phyloP scores from a whole-genome alignment of 1,284 basidiomycete species.

The Sparassis latifolia region DNA sequence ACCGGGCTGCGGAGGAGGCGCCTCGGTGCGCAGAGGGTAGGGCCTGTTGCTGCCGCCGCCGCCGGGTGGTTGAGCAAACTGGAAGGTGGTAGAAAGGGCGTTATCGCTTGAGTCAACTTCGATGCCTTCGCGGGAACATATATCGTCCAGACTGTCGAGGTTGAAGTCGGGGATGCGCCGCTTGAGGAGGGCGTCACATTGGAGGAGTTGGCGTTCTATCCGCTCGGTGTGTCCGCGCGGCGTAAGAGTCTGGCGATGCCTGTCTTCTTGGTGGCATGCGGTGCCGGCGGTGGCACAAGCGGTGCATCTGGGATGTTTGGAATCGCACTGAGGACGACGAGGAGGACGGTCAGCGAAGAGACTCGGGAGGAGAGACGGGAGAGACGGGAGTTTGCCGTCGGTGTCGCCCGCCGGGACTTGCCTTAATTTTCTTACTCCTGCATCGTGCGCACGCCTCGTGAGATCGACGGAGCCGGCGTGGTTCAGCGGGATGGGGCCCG shows the following conservation, averaged over 20 bases:
- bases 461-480: constrained; percentile 72
- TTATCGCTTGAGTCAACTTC: constrained; percentile 36
- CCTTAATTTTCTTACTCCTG: constrained; percentile 90
- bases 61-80: constrained; percentile 28
- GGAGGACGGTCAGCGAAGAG: constrained; percentile 8
- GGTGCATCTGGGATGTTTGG: constrained; percentile 77
- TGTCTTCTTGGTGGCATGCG: constrained; percentile 75
- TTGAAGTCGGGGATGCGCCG: constrained; percentile 60
- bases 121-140: constrained; percentile 59
- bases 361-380: constrained; percentile 17
- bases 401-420: constrained; percentile 79
- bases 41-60: constrained; percentile 17
- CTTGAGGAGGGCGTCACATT: constrained; percentile 71
- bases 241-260: constrained; percentile 76
- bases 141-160: constrained; percentile 57
- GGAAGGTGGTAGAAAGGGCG: constrained; percentile 29
- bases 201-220: constrained; percentile 67
- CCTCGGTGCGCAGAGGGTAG: constrained; percentile 26
- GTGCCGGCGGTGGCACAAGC: constrained; percentile 75
- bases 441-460: constrained; percentile 85
- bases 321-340: constrained; percentile 59
- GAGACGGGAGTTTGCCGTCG: constrained; percentile 72
- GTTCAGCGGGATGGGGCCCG: constrained; percentile 48
- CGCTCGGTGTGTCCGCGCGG: constrained; percentile 74
- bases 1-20: constrained; percentile 24